phyloP scores from a whole-genome alignment of 257 asterid species.

The Plantago major region DNA sequence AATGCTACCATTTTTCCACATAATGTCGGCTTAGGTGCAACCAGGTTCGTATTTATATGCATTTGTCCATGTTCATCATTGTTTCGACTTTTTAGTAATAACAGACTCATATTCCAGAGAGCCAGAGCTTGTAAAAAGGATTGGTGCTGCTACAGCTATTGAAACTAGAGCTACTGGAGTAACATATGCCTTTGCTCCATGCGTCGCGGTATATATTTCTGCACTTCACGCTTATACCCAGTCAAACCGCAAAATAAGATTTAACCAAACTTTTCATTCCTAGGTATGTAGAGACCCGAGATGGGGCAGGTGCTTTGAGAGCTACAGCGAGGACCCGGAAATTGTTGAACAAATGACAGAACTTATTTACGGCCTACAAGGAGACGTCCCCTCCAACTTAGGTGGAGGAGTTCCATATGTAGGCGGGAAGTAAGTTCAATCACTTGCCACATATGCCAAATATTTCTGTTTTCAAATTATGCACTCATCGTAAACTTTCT shows the following conservation, averaged over 20 bases:
- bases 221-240: no score
- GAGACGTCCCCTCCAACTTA: conserved; percentile 30
- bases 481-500: background rate
- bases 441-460: background rate
- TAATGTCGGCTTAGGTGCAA: conserved; percentile 46
- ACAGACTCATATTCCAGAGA: conserved; percentile 26
- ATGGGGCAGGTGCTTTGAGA: conserved; percentile 63
- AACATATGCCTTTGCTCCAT: conserved; percentile 44
- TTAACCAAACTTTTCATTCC: background rate
- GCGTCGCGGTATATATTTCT: conserved; percentile 31
- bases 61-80: background rate
- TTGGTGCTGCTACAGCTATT: conserved; percentile 51
- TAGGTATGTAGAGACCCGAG: conserved; percentile 47
- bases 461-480: background rate
- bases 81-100: background rate
- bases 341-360: conserved; percentile 50
- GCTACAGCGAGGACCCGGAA: conserved; percentile 47
- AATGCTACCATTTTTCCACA: conserved; percentile 45
- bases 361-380: conserved; percentile 47
- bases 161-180: conserved; percentile 57
- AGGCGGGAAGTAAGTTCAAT: conserved; percentile 35
- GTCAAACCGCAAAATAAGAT: background rate
- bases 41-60: conserved; percentile 27
- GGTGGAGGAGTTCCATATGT: conserved; percentile 33
- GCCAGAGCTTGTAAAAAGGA: conserved; percentile 39